Evolutionary conservation across 1,284 basidiomycete genomes (phyloP).

Genomic region (Ustilago curta): DNA sequence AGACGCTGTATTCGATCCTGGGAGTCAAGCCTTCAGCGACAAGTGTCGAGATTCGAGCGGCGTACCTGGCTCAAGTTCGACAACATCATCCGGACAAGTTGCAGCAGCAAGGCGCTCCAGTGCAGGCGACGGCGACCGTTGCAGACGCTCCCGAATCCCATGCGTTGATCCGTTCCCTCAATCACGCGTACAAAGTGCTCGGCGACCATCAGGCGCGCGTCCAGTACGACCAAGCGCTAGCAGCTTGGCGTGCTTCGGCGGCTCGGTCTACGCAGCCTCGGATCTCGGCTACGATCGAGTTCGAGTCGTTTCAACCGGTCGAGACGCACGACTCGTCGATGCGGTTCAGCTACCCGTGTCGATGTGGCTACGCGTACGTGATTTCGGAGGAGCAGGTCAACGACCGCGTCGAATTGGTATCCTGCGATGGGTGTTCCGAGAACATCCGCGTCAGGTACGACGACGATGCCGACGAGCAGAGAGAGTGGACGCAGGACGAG

Average conservation of each 20-base stretch:
- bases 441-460: constrained; percentile 39
- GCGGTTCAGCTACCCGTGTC: constrained; percentile 32
- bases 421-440: constrained; percentile 47
- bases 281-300: constrained; percentile 34
- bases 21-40: constrained; percentile 32
- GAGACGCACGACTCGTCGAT: constrained; percentile 4
- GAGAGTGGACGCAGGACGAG: constrained; percentile 3
- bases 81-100: constrained; percentile 48
- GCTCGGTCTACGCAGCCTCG: constrained; percentile 15
- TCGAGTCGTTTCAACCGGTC: constrained; percentile 31
- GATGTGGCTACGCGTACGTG: constrained; percentile 33
- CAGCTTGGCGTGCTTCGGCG: constrained; percentile 11
- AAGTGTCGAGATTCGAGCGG: constrained; percentile 32
- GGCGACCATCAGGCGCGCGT: constrained; percentile 24
- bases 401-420: constrained; percentile 25
- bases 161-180: constrained; percentile 33
- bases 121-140: constrained; percentile 6
- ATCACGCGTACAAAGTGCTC: constrained; percentile 43
- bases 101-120: constrained; percentile 27
- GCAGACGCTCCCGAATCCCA: constrained; percentile 21
- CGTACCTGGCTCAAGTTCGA: constrained; percentile 43
- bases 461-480: constrained; percentile 12
- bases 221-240: constrained; percentile 30
- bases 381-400: constrained; percentile 29
- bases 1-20: constrained; percentile 22